Evolutionary conservation across 2,329 filamentous ascomycete genomes (phyloP).

Genomic region (Pseudohalonectria lignicola): DNA sequence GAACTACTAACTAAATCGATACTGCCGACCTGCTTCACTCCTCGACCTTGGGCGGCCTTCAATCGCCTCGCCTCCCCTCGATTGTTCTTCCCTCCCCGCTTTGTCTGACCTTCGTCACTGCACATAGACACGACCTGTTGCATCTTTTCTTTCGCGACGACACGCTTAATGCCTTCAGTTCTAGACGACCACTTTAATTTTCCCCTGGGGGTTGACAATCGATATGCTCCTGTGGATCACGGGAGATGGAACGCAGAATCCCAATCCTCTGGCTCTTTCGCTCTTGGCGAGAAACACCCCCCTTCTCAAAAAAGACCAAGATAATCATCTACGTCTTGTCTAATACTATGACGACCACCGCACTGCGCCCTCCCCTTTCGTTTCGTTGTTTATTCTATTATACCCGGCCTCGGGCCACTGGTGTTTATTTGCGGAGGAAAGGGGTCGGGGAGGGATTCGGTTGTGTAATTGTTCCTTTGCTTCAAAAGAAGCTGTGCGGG

Average conservation of each 20-base stretch:
- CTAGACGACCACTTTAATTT: constrained; percentile 17
- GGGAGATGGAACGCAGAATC: no score
- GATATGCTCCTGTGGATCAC: constrained; percentile 10
- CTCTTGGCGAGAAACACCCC: no score
- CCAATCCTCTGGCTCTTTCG: no score
- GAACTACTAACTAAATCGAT: no score
- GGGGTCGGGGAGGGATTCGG: constrained; percentile 16
- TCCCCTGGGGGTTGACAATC: constrained; percentile 9
- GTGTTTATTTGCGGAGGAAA: constrained; percentile 15
- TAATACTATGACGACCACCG: background rate
- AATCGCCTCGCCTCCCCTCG: background rate
- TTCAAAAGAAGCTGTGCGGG: background rate
- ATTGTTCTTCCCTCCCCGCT: background rate
- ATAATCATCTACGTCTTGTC: background rate
- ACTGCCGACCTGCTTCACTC: no score
- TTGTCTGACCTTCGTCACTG: constrained; percentile 9
- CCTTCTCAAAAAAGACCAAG: background rate
- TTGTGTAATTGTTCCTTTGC: constrained; percentile 2
- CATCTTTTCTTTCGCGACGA: constrained; percentile 18
- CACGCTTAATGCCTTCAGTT: constrained; percentile 21
- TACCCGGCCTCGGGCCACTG: constrained; percentile 23
- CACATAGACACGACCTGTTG: constrained; percentile 17
- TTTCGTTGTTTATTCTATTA: constrained; percentile 26
- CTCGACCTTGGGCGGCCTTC: constrained; percentile 5
- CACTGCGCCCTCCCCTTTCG: constrained; percentile 19